Evolutionary conservation across 176 grass and related monocot genomes (phyloP).

Genomic region (Oryza officinalis): DNA sequence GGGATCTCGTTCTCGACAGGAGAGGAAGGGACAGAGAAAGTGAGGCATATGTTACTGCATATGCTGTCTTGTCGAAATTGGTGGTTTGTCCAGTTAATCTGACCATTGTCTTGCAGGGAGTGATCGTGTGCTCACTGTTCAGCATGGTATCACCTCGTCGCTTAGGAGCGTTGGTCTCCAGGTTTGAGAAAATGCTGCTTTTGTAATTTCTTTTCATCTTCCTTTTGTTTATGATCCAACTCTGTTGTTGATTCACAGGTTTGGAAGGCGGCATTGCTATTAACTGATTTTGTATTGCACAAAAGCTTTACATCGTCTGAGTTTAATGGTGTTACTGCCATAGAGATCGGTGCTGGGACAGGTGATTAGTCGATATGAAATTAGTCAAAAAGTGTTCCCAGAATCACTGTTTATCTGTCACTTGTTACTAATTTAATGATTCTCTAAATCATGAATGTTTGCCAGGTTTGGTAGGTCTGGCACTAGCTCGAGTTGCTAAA

Average conservation of each 20-base stretch:
- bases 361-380: slow-evolving; percentile 38
- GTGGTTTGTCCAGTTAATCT: neutral
- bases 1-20: slow-evolving; percentile 69
- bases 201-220: neutral
- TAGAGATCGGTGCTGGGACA: slow-evolving; percentile 89
- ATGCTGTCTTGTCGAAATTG: neutral
- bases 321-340: slow-evolving; percentile 59
- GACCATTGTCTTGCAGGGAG: slow-evolving; percentile 44
- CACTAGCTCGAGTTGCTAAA: slow-evolving; percentile 45
- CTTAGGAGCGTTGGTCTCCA: slow-evolving; percentile 72
- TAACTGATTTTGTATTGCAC: slow-evolving; percentile 73
- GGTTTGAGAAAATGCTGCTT: slow-evolving; percentile 25
- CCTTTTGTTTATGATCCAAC: neutral
- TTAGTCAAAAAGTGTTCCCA: slow-evolving; percentile 7
- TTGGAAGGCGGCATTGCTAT: slow-evolving; percentile 72
- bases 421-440: neutral
- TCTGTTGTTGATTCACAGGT: slow-evolving; percentile 37
- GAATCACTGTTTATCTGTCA: neutral
- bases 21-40: slow-evolving; percentile 34
- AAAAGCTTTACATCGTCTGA: slow-evolving; percentile 62
- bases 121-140: slow-evolving; percentile 54
- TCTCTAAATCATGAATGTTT: slow-evolving; percentile 5
- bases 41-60: neutral
- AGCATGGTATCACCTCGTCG: slow-evolving; percentile 75
- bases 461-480: slow-evolving; percentile 77